Evolutionary conservation across 2,329 filamentous ascomycete genomes (phyloP), one percentile per base, ranked within the genome.

Genomic region (Cercospora sp.): DNA sequence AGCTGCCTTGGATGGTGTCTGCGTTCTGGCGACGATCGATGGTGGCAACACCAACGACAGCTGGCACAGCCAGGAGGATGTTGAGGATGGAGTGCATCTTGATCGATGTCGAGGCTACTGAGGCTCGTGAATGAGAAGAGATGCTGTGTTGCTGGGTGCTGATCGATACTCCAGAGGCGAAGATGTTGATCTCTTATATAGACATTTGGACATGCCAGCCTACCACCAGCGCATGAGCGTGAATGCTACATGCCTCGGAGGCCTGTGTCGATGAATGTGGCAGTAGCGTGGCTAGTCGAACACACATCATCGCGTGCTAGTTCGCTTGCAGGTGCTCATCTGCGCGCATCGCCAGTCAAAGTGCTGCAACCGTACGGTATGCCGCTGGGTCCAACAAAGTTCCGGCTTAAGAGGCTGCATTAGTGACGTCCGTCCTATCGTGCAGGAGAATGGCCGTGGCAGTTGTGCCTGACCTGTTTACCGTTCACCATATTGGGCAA

Each of bases 1-100:
- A 74, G 62, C 63, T 61, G 59, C 66, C 69, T 37, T 68, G 62
- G 30, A 74, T 70, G 37, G 69, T 70, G 24, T 70, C 57, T 8
- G 65, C 63, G 12, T 65, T 69, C 51, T 69, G 68, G 49, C 71
- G 65, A 49, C 67, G 63, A 63, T 72, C 68, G 61, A 73, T 71
- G 30, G 66, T 66, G 18, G 70, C 65, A 58, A 57, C 65, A 30
- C 68, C 71, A 34, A 71, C 60, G 10, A 69, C 70, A 28, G 66
- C 68, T 67, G 69, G 71, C 57, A 71, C 63, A 59, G 69, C 71
- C 61, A 72, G 69, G 58, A 72, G 69, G 53, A 72, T 57, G 30
- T 61, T 68, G 65, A 68, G 37, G 43, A 70, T 62, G 28, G 66
- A 69, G 49, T 63, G 65, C 71, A 72, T 72, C 66, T 67, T 71